phyloP scores from a whole-genome alignment of 176 grass and related monocot species.

The Panicum miliaceum region DNA sequence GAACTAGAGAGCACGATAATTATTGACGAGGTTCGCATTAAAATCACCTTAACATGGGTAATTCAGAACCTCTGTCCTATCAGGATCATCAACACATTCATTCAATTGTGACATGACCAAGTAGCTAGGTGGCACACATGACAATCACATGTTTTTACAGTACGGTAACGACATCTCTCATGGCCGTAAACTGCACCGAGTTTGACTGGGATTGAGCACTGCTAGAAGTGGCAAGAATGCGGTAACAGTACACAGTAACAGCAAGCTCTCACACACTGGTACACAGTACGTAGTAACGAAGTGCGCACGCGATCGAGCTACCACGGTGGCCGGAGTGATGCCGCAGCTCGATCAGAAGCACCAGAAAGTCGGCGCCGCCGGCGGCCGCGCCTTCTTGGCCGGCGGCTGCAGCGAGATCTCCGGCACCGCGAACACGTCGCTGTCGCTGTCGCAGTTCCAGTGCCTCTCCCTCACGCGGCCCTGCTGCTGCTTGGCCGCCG shows the following conservation, averaged over 20 bases:
- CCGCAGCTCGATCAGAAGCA: conserved; percentile 48
- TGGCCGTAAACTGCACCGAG: not conserved
- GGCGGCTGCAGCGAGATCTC: conserved; percentile 56
- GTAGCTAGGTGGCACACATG: not conserved
- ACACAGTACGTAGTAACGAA: not conserved
- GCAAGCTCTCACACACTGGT: conserved; percentile 5
- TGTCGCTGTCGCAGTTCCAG: conserved; percentile 47
- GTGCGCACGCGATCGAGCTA: conserved; percentile 7
- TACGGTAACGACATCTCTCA: not conserved
- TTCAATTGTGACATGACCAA: not conserved
- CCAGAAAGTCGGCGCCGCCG: conserved; percentile 49
- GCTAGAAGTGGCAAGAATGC: not conserved
- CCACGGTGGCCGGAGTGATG: conserved; percentile 1
- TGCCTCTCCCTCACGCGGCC: conserved; percentile 31
- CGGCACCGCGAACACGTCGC: conserved; percentile 73
- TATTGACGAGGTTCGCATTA: not conserved
- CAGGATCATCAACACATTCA: not conserved
- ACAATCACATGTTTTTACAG: conserved; percentile 15
- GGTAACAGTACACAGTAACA: not conserved
- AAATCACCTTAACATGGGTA: not conserved
- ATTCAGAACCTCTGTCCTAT: not conserved
- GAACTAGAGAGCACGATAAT: not conserved
- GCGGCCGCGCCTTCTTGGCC: conserved; percentile 56
- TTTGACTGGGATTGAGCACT: conserved; percentile 1
- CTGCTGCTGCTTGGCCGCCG: conserved; percentile 24